Percentiles rank a stretch among this genome's conserved stretches.
Evolutionary conservation across 257 asterid species (phyloP).

Genomic region (Pogostemon cablin): DNA sequence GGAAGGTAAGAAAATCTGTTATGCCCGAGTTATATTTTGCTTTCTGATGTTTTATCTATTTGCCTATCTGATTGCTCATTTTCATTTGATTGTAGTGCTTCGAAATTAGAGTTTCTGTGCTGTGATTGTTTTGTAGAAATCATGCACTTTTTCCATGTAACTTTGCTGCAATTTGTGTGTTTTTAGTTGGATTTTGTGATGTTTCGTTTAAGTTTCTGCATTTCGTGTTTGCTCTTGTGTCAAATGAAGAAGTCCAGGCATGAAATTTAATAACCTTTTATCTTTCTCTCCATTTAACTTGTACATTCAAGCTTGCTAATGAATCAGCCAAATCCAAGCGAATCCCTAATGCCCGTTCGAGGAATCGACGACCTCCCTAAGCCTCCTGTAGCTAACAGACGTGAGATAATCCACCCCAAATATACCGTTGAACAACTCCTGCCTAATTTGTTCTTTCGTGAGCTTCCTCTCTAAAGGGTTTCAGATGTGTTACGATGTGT

Average conservation of each 20-base stretch:
- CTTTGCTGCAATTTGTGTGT: too few relatives aligned
- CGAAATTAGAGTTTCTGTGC: too few relatives aligned
- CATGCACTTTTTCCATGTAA: too few relatives aligned
- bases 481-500: slow-evolving; percentile 9
- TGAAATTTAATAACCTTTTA: too few relatives aligned
- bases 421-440: not conserved
- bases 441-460: not conserved
- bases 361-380: slow-evolving; percentile 92
- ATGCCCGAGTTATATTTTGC: not conserved
- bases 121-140: too few relatives aligned
- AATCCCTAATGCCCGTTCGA: slow-evolving; percentile 63
- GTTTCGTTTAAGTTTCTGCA: too few relatives aligned
- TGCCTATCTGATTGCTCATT: not conserved
- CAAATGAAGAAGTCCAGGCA: too few relatives aligned
- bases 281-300: too few relatives aligned
- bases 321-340: slow-evolving; percentile 71
- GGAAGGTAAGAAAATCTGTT: slow-evolving; percentile 56
- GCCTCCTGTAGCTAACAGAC: slow-evolving; percentile 92
- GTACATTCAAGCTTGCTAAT: slow-evolving; percentile 63
- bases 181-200: too few relatives aligned
- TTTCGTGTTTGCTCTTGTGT: too few relatives aligned
- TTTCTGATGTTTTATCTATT: not conserved
- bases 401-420: slow-evolving; percentile 41
- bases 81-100: not conserved
- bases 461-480: not conserved